Percentiles rank a stretch among this genome's conserved stretches.
Evolutionary conservation across 305 asterid genomes (phyloP).

Genomic region (Rubia balearica): DNA sequence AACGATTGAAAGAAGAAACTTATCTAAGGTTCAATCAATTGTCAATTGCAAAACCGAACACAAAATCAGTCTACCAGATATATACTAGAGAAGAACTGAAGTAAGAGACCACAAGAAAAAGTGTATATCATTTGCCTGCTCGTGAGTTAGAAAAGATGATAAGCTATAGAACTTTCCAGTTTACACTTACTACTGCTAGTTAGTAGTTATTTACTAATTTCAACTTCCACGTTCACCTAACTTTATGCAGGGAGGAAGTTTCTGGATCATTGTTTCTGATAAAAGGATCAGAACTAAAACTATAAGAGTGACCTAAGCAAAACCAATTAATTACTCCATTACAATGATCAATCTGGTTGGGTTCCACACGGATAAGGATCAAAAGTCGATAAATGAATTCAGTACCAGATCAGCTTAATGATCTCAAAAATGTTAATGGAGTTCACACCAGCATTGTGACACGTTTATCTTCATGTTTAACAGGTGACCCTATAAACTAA

Average conservation of each 20-base stretch:
- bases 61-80: background rate
- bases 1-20: background rate
- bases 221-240: background rate
- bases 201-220: background rate
- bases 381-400: background rate
- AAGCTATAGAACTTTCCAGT: background rate
- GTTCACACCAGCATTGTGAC: background rate
- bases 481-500: background rate
- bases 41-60: background rate
- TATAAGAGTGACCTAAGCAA: background rate
- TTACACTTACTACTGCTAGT: background rate
- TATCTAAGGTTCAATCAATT: background rate
- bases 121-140: background rate
- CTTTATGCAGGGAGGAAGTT: background rate
- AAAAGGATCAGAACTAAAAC: background rate
- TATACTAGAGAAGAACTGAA: background rate
- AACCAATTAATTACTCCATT: constrained; percentile 1
- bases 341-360: background rate
- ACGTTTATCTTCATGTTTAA: background rate
- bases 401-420: constrained; percentile 1
- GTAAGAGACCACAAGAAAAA: background rate
- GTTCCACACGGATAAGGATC: background rate
- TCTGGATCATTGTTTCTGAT: background rate
- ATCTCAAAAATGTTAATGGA: background rate
- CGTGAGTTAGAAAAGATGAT: background rate